These are phyloP conservation scores for Priceomyces fermenticarens DNA, from an alignment of 805 yeast genomes.

Conservation along the genomic window DNA sequence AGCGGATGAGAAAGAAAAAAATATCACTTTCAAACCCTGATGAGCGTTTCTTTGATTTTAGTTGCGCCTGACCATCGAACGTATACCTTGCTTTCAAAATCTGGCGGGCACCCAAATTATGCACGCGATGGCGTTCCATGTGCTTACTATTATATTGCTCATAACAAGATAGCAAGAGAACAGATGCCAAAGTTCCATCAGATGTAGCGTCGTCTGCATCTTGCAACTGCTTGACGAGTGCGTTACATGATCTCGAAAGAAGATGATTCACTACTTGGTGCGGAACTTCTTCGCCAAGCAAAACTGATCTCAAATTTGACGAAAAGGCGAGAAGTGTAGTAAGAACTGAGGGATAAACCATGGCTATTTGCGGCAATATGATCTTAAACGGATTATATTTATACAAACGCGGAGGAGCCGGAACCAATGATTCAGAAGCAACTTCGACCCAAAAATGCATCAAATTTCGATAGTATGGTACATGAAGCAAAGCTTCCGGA, in stretches of 20 bases:
- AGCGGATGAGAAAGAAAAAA: constrained; percentile 55
- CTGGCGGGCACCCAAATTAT: constrained; percentile 64
- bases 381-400: constrained; percentile 63
- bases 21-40: constrained; percentile 35
- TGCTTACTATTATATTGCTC: constrained; percentile 45
- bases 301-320: constrained; percentile 27
- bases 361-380: constrained; percentile 65
- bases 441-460: constrained; percentile 62
- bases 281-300: constrained; percentile 27
- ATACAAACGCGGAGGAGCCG: constrained; percentile 57
- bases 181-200: constrained; percentile 64
- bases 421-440: constrained; percentile 61
- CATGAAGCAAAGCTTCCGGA: constrained; percentile 59
- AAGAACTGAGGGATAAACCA: constrained; percentile 54
- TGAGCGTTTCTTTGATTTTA: constrained; percentile 1
- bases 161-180: constrained; percentile 56
- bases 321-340: constrained; percentile 51
- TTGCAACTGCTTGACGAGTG: constrained; percentile 48
- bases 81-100: constrained; percentile 48
- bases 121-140: constrained; percentile 58
- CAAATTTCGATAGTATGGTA: constrained; percentile 57
- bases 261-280: constrained; percentile 48
- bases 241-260: constrained; percentile 56
- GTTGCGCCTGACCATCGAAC: constrained; percentile 13
- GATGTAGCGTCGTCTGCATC: constrained; percentile 54